A percentile compares a stretch with the other conserved stretches of the same genome.
Conservation (phyloP, 2,329 filamentous ascomycete genomes). For the Blumeria hordei region DNA sequence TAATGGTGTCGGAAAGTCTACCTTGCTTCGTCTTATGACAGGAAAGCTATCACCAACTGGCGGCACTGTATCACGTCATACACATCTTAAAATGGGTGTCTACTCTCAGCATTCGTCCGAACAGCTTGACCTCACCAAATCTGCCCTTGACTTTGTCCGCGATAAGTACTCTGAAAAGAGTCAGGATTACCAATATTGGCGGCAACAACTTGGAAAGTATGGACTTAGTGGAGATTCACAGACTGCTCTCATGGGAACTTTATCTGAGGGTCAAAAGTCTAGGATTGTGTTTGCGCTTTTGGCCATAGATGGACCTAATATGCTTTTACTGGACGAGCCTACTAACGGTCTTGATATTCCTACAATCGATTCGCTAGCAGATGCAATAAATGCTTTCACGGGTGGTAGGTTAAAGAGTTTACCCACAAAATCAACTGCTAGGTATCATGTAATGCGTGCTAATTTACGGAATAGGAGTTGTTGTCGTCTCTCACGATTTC, state of each 20-base stretch:
- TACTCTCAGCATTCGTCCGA: constrained; percentile 98
- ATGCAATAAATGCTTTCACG: constrained; percentile 83
- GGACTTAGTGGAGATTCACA: constrained; percentile 82
- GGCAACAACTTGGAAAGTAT: constrained; percentile 87
- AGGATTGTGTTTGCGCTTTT: constrained; percentile 94
- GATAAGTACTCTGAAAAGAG: constrained; percentile 78
- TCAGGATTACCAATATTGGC: constrained; percentile 98
- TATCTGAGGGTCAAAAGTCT: constrained; percentile 93
- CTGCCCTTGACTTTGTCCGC: constrained; percentile 85
- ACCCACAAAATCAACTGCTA: too few species aligned
- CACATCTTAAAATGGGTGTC: constrained; percentile 91
- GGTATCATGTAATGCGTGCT: neutral
- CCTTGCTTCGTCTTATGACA: constrained; percentile 85
- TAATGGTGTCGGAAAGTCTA: constrained; percentile 98
- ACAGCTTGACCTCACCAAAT: constrained; percentile 96
- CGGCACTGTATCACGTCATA: constrained; percentile 72
- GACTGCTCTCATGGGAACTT: constrained; percentile 90
- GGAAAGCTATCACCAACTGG: constrained; percentile 70
- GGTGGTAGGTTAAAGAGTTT: constrained; percentile 47
- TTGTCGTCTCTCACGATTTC: constrained; percentile 63
- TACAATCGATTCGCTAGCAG: constrained; percentile 89
- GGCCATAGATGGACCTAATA: constrained; percentile 89
- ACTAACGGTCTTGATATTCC: constrained; percentile 99
- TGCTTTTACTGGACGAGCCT: constrained; percentile 92
- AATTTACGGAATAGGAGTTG: constrained; percentile 1